A percentile compares a stretch with the other conserved stretches of the same genome.
Evolutionary conservation across 2,329 filamentous ascomycete species (phyloP).

Genomic region (Aspergillus pseudoterreus): DNA sequence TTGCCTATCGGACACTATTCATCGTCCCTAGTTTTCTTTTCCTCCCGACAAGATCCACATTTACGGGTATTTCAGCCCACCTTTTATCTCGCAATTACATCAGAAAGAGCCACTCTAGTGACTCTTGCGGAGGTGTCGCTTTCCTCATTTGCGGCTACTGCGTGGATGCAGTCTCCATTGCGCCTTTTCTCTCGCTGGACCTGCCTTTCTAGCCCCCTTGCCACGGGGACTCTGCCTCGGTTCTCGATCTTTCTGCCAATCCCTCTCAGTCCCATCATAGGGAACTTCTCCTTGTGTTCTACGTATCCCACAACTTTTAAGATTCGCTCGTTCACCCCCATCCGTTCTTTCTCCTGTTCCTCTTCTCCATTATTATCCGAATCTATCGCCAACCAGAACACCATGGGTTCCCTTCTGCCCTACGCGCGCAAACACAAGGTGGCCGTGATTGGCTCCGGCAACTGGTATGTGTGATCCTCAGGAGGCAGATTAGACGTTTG

Average conservation of each 20-base stretch:
- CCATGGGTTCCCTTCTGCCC: conserved; percentile 30
- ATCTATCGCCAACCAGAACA: conserved; percentile 11
- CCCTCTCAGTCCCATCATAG: conserved; percentile 14
- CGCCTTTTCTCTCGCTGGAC: conserved; percentile 19
- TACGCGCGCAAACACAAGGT: conserved; percentile 38
- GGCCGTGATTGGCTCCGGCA: conserved; percentile 90
- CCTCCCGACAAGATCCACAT: conserved; percentile 16
- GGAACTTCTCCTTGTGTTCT: conserved; percentile 10
- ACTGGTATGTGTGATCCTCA: conserved; percentile 61
- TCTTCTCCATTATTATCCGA: conserved; percentile 8
- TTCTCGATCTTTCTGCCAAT: conserved; percentile 20
- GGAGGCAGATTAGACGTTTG: conserved; percentile 33
- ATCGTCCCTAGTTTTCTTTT: conserved; percentile 1
- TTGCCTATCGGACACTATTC: not conserved
- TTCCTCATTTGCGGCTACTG: conserved; percentile 1
- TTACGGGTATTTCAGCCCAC: conserved; percentile 16
- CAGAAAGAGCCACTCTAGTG: conserved; percentile 10
- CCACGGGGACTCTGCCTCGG: conserved; percentile 26
- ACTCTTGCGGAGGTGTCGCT: not conserved
- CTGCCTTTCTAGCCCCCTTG: conserved; percentile 20
- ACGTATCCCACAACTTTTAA: conserved; percentile 18
- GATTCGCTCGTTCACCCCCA: conserved; percentile 8
- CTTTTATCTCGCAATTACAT: conserved; percentile 13
- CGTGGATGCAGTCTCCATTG: conserved; percentile 18
- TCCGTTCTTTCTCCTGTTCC: conserved; percentile 10